Base-by-base conservation (phyloP, 805 yeast species). In the Metschnikowia kunwiensis region DNA sequence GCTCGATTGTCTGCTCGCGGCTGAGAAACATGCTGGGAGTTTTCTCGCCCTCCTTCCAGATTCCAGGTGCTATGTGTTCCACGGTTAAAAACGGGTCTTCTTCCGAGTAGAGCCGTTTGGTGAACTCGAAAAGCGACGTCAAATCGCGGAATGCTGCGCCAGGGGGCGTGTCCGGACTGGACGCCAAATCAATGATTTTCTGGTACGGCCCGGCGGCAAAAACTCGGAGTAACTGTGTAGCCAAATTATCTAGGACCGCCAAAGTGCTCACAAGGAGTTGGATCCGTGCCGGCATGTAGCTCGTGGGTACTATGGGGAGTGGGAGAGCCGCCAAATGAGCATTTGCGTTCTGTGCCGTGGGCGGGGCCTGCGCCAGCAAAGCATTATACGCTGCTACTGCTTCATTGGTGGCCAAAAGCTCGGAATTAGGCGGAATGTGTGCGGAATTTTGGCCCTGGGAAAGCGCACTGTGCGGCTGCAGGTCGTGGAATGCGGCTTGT, bases 161-260 rank as follows among this genome's bases (percentile, higher is more conserved):
- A 36, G 78, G 77, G 5, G 85, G 78, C 14, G 77, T 75, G 46
- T 75, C 84, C 31, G 74, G 75, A 46, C 70, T 76, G 24, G 87
- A 74, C 2, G 86, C 86, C 24, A 84, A 65, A 29, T 78, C 80
- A 48, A 86, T 68, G 7, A 86, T 76, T 32, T 82, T 85, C 51
- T 85, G 86, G 52, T 83, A 82, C 3, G 94, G 83, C 4, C 83
- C 83, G 17, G 75, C 70, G 7, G 86, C 82, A 24, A 88, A 75
- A 2, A 82, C 68, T 43, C 93, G 69, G 36, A 89, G 65, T 13
- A 89, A 66, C 55, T 89, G 97, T 1, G 88, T 76, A 0, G 96
- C 78, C 35, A 89, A 68, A 47, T 86, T 86, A 53, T 88, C 96
- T 42, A 89, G 61, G 1, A 86, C 74, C 0, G 94, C 89, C 27